Evolutionary conservation across 768 basidiomycete genomes (phyloP).

Genomic region (Suillus americanus): DNA sequence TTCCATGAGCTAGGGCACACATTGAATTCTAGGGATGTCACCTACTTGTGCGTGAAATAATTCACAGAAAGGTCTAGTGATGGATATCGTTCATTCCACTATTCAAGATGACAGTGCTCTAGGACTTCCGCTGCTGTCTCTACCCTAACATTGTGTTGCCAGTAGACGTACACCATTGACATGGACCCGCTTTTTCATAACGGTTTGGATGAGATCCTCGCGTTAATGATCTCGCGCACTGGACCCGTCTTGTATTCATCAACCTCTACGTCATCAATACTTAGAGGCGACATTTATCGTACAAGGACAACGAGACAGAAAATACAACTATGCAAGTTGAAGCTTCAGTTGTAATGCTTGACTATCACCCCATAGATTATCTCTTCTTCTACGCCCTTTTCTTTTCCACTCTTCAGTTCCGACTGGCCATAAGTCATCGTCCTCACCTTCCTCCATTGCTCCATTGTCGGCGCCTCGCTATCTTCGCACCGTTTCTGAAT

Average conservation of each 20-base stretch:
- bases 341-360: constrained; percentile 50
- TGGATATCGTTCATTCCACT: background rate
- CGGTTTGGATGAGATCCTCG: background rate
- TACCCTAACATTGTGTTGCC: background rate
- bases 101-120: background rate
- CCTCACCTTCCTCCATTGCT: constrained; percentile 50
- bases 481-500: constrained; percentile 38
- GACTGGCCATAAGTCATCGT: constrained; percentile 51
- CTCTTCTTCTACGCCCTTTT: constrained; percentile 54
- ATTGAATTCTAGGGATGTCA: background rate
- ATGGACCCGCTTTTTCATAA: background rate
- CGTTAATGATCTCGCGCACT: background rate
- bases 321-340: background rate
- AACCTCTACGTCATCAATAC: background rate
- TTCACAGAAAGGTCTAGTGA: background rate
- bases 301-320: background rate
- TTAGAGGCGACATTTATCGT: background rate
- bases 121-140: background rate
- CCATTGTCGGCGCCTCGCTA: constrained; percentile 48
- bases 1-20: background rate
- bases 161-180: background rate
- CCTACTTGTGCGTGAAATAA: background rate
- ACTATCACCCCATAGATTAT: constrained; percentile 53
- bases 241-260: background rate
- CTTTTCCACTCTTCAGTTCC: constrained; percentile 39